Base-by-base conservation (phyloP, 768 basidiomycete species). In the Cystobasidium tubakii region DNA sequence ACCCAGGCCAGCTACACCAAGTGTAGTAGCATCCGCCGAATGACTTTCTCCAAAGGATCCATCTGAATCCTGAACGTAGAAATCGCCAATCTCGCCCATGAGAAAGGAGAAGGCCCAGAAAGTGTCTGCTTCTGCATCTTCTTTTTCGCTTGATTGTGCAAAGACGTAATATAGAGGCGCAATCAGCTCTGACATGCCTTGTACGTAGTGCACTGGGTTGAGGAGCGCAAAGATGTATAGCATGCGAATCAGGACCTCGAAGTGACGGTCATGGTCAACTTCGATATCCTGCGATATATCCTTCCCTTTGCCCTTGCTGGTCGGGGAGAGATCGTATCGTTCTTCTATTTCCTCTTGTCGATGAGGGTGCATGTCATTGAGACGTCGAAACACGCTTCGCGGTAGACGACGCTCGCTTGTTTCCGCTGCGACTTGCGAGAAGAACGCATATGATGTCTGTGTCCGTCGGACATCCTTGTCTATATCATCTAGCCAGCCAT, bases 161-260 rank as follows among this genome's bases (percentile, higher is more conserved):
- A 71, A 71, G 55, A 71, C 69, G 34, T 71, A 71, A 33, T 71
- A 71, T 57, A 71, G 54, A 17, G 69, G 69, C 17, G 69, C 69
- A 44, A 71, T 44, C 33, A 71, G 69, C 54, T 71, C 69, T 15
- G 69, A 71, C 69, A 71, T 71, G 50, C 69, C 69, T 36, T 71
- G 69, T 21, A 71, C 69, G 42, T 71, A 71, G 29, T 71, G 69
- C 17, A 71, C 69, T 23, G 69, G 69, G 54, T 71, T 71, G 54
- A 71, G 69, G 4, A 60, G 21, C 21, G 69, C 69, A 39, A 71
- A 71, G 33, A 71, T 60, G 69, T 71, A 71, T 4, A 71, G 55
- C 33, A 60, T 29, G n/a, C 69, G 69, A 13, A 71, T 71, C 9
- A 71, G 55, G 42, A 25, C n/a, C 34, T 71, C 69, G 34, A 71